Conservation (phyloP, 2,329 filamentous ascomycete species). For the Falciphora oryzae region DNA sequence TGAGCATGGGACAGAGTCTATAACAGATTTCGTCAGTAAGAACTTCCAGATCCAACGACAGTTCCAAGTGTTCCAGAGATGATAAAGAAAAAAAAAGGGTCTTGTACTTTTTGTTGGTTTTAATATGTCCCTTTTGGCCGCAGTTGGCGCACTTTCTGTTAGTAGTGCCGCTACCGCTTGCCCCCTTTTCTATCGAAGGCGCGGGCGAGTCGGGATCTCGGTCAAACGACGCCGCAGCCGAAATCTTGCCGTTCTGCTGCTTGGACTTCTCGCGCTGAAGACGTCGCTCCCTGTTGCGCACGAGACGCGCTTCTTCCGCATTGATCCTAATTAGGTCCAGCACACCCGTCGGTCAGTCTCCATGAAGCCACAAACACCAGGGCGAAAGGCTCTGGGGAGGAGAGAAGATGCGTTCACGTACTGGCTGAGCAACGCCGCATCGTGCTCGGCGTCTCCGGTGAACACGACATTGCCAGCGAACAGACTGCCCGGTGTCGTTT, state of each 20-base stretch:
- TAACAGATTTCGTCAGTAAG: neutral
- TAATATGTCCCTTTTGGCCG: conserved; percentile 94
- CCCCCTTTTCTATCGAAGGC: conserved; percentile 42
- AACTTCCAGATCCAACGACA: neutral
- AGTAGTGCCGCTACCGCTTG: conserved; percentile 39
- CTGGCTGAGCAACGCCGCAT: conserved; percentile 55
- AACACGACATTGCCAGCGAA: conserved; percentile 29
- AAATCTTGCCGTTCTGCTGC: conserved; percentile 34
- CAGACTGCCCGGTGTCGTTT: neutral
- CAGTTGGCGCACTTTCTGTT: conserved; percentile 96
- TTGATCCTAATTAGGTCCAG: conserved; percentile 44
- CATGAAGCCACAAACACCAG: conserved; percentile 10
- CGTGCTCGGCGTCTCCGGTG: conserved; percentile 61
- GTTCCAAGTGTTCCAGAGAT: neutral
- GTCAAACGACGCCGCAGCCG: neutral
- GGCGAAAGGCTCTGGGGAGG: conserved; percentile 10
- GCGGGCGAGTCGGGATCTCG: conserved; percentile 45
- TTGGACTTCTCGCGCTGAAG: conserved; percentile 90
- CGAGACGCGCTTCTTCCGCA: conserved; percentile 73
- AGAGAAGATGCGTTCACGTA: conserved; percentile 25
- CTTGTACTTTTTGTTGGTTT: conserved; percentile 92
- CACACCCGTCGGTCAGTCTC: neutral
- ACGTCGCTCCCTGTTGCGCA: conserved; percentile 86
- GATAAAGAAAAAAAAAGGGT: conserved; percentile 19
- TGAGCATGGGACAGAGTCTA: conserved; percentile 77